Percentiles rank a stretch among this genome's conserved stretches.
Conservation (phyloP, 139 green algal genomes). For the Micractinium conductrix region DNA sequence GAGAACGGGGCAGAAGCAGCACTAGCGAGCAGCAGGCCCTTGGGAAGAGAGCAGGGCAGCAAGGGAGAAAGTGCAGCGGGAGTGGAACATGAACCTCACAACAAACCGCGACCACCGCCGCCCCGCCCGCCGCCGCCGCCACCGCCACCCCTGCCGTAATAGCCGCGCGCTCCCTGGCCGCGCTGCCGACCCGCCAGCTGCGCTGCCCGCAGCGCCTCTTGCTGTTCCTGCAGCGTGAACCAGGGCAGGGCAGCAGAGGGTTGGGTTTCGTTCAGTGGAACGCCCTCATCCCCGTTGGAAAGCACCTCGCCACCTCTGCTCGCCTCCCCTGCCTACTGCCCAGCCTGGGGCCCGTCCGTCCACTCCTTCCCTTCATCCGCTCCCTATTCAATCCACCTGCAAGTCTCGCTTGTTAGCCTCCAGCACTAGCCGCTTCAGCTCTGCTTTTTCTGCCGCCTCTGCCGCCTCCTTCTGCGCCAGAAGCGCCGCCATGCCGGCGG, state of each 20-base stretch:
- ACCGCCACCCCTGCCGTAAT: constrained; percentile 13
- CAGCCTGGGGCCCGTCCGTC: not conserved
- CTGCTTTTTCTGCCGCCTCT: constrained; percentile 63
- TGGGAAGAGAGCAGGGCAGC: not conserved
- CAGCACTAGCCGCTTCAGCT: constrained; percentile 88
- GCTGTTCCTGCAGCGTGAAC: not conserved
- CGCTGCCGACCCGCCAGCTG: not conserved
- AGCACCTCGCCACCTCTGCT: too few relatives aligned
- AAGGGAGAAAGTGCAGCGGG: not conserved
- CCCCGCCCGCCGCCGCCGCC: not conserved
- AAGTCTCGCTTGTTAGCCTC: constrained; percentile 39
- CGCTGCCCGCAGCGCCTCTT: constrained; percentile 16
- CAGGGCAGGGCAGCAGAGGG: not conserved
- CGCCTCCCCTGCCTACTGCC: not conserved
- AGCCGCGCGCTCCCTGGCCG: constrained; percentile 2
- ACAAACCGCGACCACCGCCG: not conserved
- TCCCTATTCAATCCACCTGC: not conserved
- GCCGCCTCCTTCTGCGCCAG: constrained; percentile 28
- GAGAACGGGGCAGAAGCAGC: too few relatives aligned
- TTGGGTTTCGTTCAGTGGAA: not conserved
- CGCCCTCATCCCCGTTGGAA: not conserved
- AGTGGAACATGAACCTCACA: not conserved
- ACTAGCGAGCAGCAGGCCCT: too few relatives aligned
- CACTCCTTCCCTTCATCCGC: not conserved
- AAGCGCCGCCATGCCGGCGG: constrained; percentile 1